Percentiles rank a stretch among this genome's conserved stretches.
Conservation (phyloP, 208 protist species). For the Vickermania spadyakhi region DNA sequence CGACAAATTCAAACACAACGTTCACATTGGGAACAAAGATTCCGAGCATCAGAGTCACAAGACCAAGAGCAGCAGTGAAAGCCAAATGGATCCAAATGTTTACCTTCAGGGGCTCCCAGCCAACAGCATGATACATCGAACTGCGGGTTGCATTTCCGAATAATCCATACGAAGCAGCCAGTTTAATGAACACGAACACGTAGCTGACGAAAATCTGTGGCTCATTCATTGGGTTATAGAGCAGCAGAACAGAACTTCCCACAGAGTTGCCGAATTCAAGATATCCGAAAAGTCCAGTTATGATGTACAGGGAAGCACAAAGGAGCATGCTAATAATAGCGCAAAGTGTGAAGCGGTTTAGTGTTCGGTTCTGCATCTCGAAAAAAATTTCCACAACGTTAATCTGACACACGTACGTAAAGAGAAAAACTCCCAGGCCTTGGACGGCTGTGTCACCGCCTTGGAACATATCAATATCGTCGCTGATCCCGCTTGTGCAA, state of each 20-base stretch:
- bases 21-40: constrained; percentile 60
- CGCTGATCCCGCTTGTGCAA: constrained; percentile 21
- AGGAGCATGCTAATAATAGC: constrained; percentile 24
- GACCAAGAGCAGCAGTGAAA: constrained; percentile 5
- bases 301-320: constrained; percentile 36
- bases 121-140: constrained; percentile 23
- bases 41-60: constrained; percentile 29
- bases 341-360: constrained; percentile 12
- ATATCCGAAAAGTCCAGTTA: constrained; percentile 54
- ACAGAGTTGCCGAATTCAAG: constrained; percentile 37
- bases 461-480: constrained; percentile 7
- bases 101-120: constrained; percentile 18
- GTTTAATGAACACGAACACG: constrained; percentile 14
- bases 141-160: constrained; percentile 23
- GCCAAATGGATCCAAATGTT: constrained; percentile 26
- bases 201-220: constrained; percentile 12
- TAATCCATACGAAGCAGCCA: constrained; percentile 14
- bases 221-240: constrained; percentile 17
- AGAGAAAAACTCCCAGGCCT: constrained; percentile 40
- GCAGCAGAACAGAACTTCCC: constrained; percentile 10
- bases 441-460: constrained; percentile 18
- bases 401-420: constrained; percentile 46
- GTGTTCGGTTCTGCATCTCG: constrained; percentile 23
- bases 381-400: constrained; percentile 32
- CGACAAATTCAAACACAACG: constrained; percentile 57